phyloP scores from a whole-genome alignment of 2,329 filamentous ascomycete genomes.

The Aspergillus piperis region DNA sequence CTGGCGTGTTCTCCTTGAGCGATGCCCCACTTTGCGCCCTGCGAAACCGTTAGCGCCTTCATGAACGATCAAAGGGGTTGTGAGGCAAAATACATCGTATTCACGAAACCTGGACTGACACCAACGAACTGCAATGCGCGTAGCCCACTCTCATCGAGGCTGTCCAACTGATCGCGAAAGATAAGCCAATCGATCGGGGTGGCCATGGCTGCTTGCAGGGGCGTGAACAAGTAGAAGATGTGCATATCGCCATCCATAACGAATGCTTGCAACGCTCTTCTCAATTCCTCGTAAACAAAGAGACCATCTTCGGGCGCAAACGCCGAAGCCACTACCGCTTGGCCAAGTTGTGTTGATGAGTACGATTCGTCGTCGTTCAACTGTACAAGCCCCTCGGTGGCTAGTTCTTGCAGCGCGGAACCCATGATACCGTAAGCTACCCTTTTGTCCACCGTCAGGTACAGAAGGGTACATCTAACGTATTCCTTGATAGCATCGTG shows the following conservation, averaged over 20 bases:
- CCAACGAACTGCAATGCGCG: slow-evolving; percentile 69
- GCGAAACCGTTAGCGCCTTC: slow-evolving; percentile 12
- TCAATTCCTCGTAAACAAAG: slow-evolving; percentile 70
- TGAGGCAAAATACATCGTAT: slow-evolving; percentile 58
- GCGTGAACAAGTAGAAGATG: slow-evolving; percentile 74
- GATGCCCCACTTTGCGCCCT: slow-evolving; percentile 66
- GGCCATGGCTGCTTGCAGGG: slow-evolving; percentile 56
- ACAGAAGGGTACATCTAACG: slow-evolving; percentile 66
- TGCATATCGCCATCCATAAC: slow-evolving; percentile 83
- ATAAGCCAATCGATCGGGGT: slow-evolving; percentile 69
- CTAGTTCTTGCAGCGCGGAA: slow-evolving; percentile 61
- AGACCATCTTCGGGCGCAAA: slow-evolving; percentile 74
- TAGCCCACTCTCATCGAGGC: slow-evolving; percentile 69
- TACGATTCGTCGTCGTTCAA: slow-evolving; percentile 55
- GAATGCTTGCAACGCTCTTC: slow-evolving; percentile 67
- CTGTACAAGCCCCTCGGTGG: slow-evolving; percentile 57
- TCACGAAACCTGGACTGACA: slow-evolving; percentile 66
- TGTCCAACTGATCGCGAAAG: slow-evolving; percentile 70
- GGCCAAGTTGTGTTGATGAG: slow-evolving; percentile 65
- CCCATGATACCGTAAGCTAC: slow-evolving; percentile 58
- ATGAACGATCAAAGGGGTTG: background rate
- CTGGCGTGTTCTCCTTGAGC: slow-evolving; percentile 63
- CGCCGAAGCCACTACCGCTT: slow-evolving; percentile 70
- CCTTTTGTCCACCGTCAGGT: slow-evolving; percentile 55
- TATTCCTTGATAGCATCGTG: slow-evolving; percentile 67